Evolutionary conservation across 495 filamentous ascomycete species (phyloP), one percentile per base, ranked within the genome.

Genomic region (Aspergillus leporis): DNA sequence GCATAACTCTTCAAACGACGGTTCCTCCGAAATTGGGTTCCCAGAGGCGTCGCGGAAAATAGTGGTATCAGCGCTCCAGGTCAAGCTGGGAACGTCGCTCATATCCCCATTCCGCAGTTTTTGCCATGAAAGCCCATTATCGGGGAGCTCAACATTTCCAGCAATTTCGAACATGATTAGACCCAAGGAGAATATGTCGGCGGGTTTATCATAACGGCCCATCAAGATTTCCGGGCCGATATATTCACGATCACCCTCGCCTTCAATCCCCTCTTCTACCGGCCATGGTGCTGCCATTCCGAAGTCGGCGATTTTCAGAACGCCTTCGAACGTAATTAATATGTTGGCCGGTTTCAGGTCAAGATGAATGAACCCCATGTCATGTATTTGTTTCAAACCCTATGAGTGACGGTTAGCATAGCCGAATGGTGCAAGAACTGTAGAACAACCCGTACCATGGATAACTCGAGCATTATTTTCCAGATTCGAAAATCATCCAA

Each of bases 401-500:
- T 95, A 65, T 45, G 9, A 8, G 52, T 62, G 49, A 55, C 52
- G 50, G 61, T 83, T 72, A 85, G 74, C 56, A 68, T 45, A 30
- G 25, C 23, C 8, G 2, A 18, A 46, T 12, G n/a, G 5, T 18
- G 31, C 12, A 31, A 43, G 31, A 32, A 56, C 31, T 55, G 32
- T 28, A 14, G 51, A 14, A 31, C 46, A 41, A 3, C 38, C 18
- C 59, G 40, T 81, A 93, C 91, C 78, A 87, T 76, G 61, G 86
- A 80, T 38, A 94, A 62, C 67, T 98, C 94, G 9, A 95, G 80
- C 60, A 97, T 75, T 43, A 98, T 92, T 73, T 98, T 98, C 94
- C 94, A 98, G 65, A 98, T 95, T 25, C 94, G 82, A 70, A 98
- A 98, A 69, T 98, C 94, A 76, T 98, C 94, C 55, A 98, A 73